These are phyloP conservation scores for Agaricus sinodeliciosus DNA, from an alignment of 768 basidiomycete species.

Conservation along the genomic window DNA sequence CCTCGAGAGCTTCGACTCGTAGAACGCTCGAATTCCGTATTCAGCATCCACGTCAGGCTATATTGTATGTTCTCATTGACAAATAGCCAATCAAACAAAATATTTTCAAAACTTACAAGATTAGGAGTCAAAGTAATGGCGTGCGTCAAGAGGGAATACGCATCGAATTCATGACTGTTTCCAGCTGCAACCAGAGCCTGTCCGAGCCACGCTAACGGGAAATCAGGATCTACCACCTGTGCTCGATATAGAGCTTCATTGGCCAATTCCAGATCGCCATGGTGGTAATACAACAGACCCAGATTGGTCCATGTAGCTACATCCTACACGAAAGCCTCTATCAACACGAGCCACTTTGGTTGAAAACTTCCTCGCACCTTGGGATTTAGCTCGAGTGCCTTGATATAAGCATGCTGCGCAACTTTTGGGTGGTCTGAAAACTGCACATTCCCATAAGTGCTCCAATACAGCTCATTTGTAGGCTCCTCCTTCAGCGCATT, in stretches of 20 bases:
- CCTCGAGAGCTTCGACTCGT: slow-evolving; percentile 15
- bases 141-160: slow-evolving; percentile 66
- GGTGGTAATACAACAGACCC: slow-evolving; percentile 78
- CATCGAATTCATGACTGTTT: slow-evolving; percentile 54
- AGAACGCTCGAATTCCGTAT: slow-evolving; percentile 58
- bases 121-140: slow-evolving; percentile 53
- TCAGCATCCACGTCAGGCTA: slow-evolving; percentile 82
- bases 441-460: slow-evolving; percentile 68
- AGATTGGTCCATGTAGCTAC: slow-evolving; percentile 79
- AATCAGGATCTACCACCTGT: slow-evolving; percentile 90
- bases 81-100: background rate
- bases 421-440: slow-evolving; percentile 61
- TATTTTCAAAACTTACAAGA: slow-evolving; percentile 38
- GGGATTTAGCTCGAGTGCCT: slow-evolving; percentile 75
- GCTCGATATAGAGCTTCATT: slow-evolving; percentile 82
- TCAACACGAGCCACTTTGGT: background rate
- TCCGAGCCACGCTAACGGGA: slow-evolving; percentile 84
- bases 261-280: slow-evolving; percentile 76
- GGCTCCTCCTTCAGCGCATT: slow-evolving; percentile 72
- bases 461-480: slow-evolving; percentile 72
- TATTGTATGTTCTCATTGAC: background rate
- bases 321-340: slow-evolving; percentile 36
- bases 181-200: slow-evolving; percentile 67
- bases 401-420: slow-evolving; percentile 90
- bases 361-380: slow-evolving; percentile 40